A percentile compares a stretch with the other conserved stretches of the same genome.
Conservation (phyloP, 1,284 basidiomycete species). For the Coniferiporia weirii region DNA sequence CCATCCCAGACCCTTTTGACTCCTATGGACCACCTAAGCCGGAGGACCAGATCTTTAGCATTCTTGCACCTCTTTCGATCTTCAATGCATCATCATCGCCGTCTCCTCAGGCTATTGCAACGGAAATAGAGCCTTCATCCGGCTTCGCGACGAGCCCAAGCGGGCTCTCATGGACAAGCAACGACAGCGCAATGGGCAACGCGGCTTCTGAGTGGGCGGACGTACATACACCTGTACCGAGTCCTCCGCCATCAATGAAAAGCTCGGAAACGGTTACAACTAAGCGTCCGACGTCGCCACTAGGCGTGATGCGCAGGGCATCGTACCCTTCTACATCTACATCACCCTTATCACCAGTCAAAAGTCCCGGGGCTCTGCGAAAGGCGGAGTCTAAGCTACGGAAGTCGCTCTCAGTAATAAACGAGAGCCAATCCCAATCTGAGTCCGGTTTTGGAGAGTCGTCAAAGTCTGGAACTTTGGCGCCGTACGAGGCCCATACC, state of each 20-base stretch:
- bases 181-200: not conserved
- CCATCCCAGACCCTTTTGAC: constrained; percentile 90
- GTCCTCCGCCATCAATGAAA: constrained; percentile 13
- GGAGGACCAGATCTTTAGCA: constrained; percentile 90
- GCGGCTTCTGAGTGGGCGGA: constrained; percentile 13
- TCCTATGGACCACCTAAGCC: constrained; percentile 84
- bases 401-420: constrained; percentile 54
- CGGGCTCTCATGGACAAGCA: constrained; percentile 23
- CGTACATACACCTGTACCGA: constrained; percentile 13
- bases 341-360: constrained; percentile 1
- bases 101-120: constrained; percentile 24
- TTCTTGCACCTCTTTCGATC: constrained; percentile 78
- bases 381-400: constrained; percentile 67
- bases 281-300: constrained; percentile 10
- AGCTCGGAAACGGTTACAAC: constrained; percentile 10
- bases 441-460: not conserved
- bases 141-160: constrained; percentile 27
- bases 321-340: constrained; percentile 9
- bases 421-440: constrained; percentile 1
- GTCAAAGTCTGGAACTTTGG: not conserved
- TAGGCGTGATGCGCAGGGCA: constrained; percentile 3
- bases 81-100: constrained; percentile 42
- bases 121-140: constrained; percentile 11
- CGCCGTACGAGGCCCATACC: not conserved
- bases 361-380: constrained; percentile 27